These are phyloP conservation scores for Pterulicium gracile DNA, from an alignment of 1,284 basidiomycete genomes.

Conservation along the genomic window DNA sequence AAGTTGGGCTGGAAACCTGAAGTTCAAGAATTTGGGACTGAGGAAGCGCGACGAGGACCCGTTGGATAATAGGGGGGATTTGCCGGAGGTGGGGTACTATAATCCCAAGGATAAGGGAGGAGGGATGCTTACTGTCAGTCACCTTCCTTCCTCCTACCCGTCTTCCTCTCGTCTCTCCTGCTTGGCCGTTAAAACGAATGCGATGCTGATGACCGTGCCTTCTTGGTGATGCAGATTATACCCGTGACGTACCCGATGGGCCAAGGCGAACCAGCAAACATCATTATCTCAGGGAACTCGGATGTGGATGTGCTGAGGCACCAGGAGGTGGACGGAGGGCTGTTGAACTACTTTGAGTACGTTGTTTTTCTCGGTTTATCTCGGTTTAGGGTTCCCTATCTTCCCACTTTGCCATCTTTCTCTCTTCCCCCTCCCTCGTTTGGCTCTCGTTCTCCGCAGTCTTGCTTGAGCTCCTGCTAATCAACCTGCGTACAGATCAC, in stretches of 20 bases:
- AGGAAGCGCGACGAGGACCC: too few relatives aligned
- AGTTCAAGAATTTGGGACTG: too few relatives aligned
- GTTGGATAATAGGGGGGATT: neutral
- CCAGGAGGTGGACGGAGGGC: slow-evolving; percentile 40
- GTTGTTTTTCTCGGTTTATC: too few relatives aligned
- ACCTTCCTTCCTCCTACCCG: neutral
- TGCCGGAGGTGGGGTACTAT: slow-evolving; percentile 23
- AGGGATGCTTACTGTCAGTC: slow-evolving; percentile 30
- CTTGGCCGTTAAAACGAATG: slow-evolving; percentile 2
- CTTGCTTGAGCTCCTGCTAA: slow-evolving; percentile 19
- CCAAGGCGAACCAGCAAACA: slow-evolving; percentile 84
- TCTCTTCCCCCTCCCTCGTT: slow-evolving; percentile 4
- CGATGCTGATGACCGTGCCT: neutral
- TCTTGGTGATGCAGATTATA: slow-evolving; percentile 24
- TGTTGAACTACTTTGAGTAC: slow-evolving; percentile 62
- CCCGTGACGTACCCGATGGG: slow-evolving; percentile 60
- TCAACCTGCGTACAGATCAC: slow-evolving; percentile 32
- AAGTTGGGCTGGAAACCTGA: too few relatives aligned
- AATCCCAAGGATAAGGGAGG: slow-evolving; percentile 26
- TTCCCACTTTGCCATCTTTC: slow-evolving; percentile 7
- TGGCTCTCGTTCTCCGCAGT: neutral
- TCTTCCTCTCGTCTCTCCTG: neutral
- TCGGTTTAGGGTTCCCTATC: slow-evolving; percentile 11
- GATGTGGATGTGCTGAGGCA: slow-evolving; percentile 64
- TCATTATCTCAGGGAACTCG: slow-evolving; percentile 77